phyloP scores from a whole-genome alignment of 495 filamentous ascomycete genomes.

The Talaromyces nanjingensis region DNA sequence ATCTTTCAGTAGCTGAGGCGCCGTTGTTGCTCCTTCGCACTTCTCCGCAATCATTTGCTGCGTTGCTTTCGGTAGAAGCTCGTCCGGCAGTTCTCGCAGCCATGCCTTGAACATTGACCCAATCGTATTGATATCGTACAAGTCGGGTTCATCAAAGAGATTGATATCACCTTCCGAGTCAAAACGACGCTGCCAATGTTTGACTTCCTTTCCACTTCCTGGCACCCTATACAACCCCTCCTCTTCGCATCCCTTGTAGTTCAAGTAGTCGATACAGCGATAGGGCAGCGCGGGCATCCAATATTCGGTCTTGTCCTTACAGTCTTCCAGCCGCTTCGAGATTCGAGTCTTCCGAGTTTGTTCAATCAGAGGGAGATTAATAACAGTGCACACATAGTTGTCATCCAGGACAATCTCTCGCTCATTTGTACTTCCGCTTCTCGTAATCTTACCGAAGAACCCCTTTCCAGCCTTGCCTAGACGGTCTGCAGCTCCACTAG shows the following conservation, averaged over 20 bases:
- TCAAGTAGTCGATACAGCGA: slow-evolving; percentile 88
- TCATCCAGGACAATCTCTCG: slow-evolving; percentile 64
- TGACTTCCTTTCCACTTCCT: slow-evolving; percentile 75
- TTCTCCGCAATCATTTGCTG: slow-evolving; percentile 69
- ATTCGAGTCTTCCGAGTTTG: slow-evolving; percentile 84
- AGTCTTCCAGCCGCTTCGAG: slow-evolving; percentile 74
- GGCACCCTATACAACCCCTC: slow-evolving; percentile 87
- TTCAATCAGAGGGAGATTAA: slow-evolving; percentile 73
- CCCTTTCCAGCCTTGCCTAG: slow-evolving; percentile 69
- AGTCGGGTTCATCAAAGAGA: slow-evolving; percentile 71
- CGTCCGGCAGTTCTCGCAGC: slow-evolving; percentile 88
- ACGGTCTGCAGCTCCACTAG: slow-evolving; percentile 63
- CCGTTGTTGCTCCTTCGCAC: slow-evolving; percentile 65
- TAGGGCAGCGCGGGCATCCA: slow-evolving; percentile 95
- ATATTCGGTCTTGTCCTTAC: slow-evolving; percentile 87
- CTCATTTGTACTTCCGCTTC: slow-evolving; percentile 65
- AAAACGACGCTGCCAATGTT: slow-evolving; percentile 80
- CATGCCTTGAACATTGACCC: slow-evolving; percentile 89
- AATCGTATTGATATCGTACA: slow-evolving; percentile 91
- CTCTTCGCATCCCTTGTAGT: slow-evolving; percentile 82
- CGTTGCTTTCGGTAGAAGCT: slow-evolving; percentile 73
- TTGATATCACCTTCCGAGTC: slow-evolving; percentile 79
- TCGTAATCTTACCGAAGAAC: slow-evolving; percentile 66
- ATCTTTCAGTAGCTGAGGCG: slow-evolving; percentile 76
- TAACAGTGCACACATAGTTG: slow-evolving; percentile 67